Conservation (phyloP, 2,329 filamentous ascomycete species). For the Diaporthe destruens region DNA sequence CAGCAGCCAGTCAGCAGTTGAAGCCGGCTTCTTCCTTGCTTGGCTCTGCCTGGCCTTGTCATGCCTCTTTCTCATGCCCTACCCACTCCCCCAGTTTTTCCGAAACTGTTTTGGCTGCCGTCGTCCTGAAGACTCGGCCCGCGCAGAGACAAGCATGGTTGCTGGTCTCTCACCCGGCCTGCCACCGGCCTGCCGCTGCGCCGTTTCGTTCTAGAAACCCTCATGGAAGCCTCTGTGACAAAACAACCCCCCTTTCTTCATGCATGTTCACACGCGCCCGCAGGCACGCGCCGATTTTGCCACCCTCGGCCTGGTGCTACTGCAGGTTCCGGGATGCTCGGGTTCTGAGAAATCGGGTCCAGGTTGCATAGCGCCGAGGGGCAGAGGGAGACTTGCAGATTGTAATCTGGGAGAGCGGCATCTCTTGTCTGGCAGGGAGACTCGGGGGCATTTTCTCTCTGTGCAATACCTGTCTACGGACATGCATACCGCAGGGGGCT, state of each 20-base stretch:
- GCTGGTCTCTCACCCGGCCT: slow-evolving; percentile 6
- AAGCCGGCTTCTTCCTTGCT: slow-evolving; percentile 13
- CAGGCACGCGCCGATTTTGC: slow-evolving; percentile 11
- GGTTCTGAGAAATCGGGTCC: slow-evolving; percentile 33
- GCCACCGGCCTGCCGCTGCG: background rate
- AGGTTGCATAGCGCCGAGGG: slow-evolving; percentile 34
- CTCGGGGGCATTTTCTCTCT: background rate
- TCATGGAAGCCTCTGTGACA: slow-evolving; percentile 24
- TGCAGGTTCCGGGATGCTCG: slow-evolving; percentile 37
- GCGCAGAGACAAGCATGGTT: background rate
- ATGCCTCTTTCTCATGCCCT: background rate
- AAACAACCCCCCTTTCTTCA: slow-evolving; percentile 26
- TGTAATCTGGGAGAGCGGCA: slow-evolving; percentile 37
- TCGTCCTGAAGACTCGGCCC: slow-evolving; percentile 28
- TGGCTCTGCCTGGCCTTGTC: slow-evolving; percentile 6
- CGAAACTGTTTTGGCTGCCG: slow-evolving; percentile 24
- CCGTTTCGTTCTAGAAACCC: slow-evolving; percentile 18
- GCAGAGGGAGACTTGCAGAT: slow-evolving; percentile 37
- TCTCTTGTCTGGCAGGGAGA: background rate
- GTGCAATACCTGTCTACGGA: background rate
- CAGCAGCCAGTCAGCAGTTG: background rate
- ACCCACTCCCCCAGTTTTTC: slow-evolving; percentile 27
- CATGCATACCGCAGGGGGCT: slow-evolving; percentile 20
- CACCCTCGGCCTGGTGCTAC: slow-evolving; percentile 8
- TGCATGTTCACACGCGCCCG: slow-evolving; percentile 14